Conservation (phyloP, 1,284 basidiomycete species). For the Psilocybe mexicana region DNA sequence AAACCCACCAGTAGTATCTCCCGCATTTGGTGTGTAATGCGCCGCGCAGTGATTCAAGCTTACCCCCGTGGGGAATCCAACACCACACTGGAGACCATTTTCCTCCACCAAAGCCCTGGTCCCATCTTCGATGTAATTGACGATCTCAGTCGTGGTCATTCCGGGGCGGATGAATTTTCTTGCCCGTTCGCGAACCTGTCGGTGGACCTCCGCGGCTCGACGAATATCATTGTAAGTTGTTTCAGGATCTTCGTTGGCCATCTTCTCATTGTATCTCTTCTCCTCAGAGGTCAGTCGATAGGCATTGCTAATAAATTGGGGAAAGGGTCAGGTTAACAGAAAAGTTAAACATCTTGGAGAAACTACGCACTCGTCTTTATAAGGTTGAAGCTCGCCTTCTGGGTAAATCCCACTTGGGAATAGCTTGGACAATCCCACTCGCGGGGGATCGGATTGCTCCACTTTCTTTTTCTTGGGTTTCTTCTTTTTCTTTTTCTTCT, state of each 20-base stretch:
- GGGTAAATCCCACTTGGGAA: slow-evolving; percentile 88
- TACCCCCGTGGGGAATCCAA: slow-evolving; percentile 97
- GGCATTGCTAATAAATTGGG: slow-evolving; percentile 57
- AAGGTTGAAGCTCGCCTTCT: slow-evolving; percentile 90
- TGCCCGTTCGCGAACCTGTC: slow-evolving; percentile 87
- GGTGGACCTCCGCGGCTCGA: slow-evolving; percentile 93
- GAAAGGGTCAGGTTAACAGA: slow-evolving; percentile 6
- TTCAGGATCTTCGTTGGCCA: slow-evolving; percentile 78
- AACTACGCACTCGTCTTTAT: slow-evolving; percentile 81
- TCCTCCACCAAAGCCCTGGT: slow-evolving; percentile 91
- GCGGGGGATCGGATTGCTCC: slow-evolving; percentile 92
- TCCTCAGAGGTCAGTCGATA: slow-evolving; percentile 92
- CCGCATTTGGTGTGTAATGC: slow-evolving; percentile 96
- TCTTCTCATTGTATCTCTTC: slow-evolving; percentile 80
- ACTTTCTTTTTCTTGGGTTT: slow-evolving; percentile 84
- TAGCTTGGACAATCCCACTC: slow-evolving; percentile 86
- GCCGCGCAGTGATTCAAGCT: slow-evolving; percentile 95
- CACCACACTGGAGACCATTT: slow-evolving; percentile 81
- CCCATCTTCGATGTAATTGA: slow-evolving; percentile 90
- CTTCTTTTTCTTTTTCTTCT: slow-evolving; percentile 97
- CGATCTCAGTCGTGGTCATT: slow-evolving; percentile 95
- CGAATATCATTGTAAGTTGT: slow-evolving; percentile 88
- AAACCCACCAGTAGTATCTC: slow-evolving; percentile 79
- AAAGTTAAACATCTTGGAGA: not conserved
- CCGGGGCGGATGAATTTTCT: slow-evolving; percentile 88